These are phyloP conservation scores for Baudoinia panamericana DNA, from an alignment of 495 filamentous ascomycete species.

Conservation along the genomic window DNA sequence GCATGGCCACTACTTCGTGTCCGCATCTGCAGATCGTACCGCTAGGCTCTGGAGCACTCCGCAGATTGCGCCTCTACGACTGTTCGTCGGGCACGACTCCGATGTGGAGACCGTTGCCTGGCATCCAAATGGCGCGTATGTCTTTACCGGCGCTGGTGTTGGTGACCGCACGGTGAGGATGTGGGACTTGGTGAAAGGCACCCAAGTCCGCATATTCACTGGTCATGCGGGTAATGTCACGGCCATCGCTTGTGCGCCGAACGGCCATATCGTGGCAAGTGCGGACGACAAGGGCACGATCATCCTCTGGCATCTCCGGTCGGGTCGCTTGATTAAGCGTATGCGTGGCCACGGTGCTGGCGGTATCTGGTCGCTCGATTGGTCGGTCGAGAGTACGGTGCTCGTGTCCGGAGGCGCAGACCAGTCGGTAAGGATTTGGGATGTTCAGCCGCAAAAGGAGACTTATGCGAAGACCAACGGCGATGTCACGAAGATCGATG, in stretches of 20 bases:
- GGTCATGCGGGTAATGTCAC: conserved; percentile 80
- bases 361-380: conserved; percentile 83
- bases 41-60: conserved; percentile 84
- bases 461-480: conserved; percentile 43
- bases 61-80: conserved; percentile 73
- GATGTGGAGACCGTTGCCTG: conserved; percentile 74
- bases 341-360: conserved; percentile 90
- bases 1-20: conserved; percentile 89
- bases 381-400: conserved; percentile 77
- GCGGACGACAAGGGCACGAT: conserved; percentile 78
- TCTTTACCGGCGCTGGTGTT: conserved; percentile 64
- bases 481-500: conserved; percentile 36
- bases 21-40: conserved; percentile 73
- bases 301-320: conserved; percentile 80
- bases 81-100: conserved; percentile 83
- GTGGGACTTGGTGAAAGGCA: conserved; percentile 84
- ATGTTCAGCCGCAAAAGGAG: conserved; percentile 32
- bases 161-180: conserved; percentile 86
- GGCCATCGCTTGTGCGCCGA: conserved; percentile 67
- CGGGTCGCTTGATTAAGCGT: conserved; percentile 70
- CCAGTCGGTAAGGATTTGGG: conserved; percentile 85
- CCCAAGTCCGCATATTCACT: conserved; percentile 78
- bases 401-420: conserved; percentile 85
- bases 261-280: conserved; percentile 75
- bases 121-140: conserved; percentile 83